Base-by-base conservation (phyloP, 495 filamentous ascomycete genomes). In the Poronia punctata region DNA sequence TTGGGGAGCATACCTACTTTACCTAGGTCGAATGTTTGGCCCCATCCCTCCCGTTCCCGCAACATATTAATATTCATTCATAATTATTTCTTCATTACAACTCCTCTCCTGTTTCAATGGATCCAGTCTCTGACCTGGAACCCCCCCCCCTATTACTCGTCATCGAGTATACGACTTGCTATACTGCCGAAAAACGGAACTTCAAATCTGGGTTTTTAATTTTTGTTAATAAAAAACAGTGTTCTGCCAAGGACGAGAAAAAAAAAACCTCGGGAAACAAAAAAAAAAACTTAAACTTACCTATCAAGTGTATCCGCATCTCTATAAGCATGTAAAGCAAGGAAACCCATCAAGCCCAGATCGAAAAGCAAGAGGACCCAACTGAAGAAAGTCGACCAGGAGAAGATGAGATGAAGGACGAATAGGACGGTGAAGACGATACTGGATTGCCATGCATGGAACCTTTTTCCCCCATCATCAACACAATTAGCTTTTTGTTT, bases 361-460 rank as follows among this genome's bases (percentile, higher is more conserved):
- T 98, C 89, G 16, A 71, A 66, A 8, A 87, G 54, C 43, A 94
- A 78, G 8, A 98, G 63, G 27, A 89, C 65, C 83, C 86, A 96
- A 27, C 82, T 88, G 3, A 96, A 58, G 35, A 95, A 79, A 5
- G 68, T 75, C 18, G 84, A 87, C 82, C 86, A 95, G 12, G 78
- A 76, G 66, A 96, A 80, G 15, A 96, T 65, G 22, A 95, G 70
- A 60, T 98, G 92, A 15, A 95, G 36, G 30, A 90, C 79, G 59
- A 95, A 93, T 32, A 98, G 59, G 41, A 74, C 76, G 14, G 84
- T 80, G 60, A 96, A 98, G 11, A 96, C 62, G 61, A 97, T 73
- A 45, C 82, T 83, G 3, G 81, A 85, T 64, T 97, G 90, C 90
- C 92, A 96, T 6, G 89, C 92, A 61, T 98, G 92, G 47, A 95